Base-by-base conservation (phyloP, 2,329 filamentous ascomycete genomes). In the Aureobasidium sp. region DNA sequence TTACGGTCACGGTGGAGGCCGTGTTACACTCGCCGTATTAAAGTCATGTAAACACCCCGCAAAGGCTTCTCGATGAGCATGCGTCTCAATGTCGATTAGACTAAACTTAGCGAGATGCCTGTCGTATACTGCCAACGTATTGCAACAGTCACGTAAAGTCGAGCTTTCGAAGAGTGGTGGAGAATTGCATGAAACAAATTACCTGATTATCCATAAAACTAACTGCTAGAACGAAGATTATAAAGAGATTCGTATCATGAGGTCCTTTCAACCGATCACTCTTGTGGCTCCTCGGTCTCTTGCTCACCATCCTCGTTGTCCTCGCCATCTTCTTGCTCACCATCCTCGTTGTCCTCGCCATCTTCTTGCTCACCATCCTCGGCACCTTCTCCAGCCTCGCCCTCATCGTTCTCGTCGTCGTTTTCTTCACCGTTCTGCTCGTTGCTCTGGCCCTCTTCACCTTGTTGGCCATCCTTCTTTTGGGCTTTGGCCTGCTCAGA, bases 401-500 rank as follows among this genome's bases (percentile, higher is more conserved):
- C 62, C 25, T 67, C 66, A 55, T 70, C 67, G 36, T 48, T 42
- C 25, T 61, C 30, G 37, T 61, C n/a, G 10, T 54, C 30, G 32
- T 37, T 37, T 41, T 61, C 48, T 16, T 61, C 49, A 13, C 25
- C 16, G 14, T 55, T 30, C 30, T 54, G 39, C 21, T 61, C 59
- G 14, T 42, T 30, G 48, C n/a, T 32, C 39, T 61, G 55, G 66
- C 45, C 57, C 21, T 58, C 54, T 13, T 42, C 29, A 16, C 10
- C 59, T 50, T 65, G 48, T 14, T 66, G 62, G 39, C 62, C 64
- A 47, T 70, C 65, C 49, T 67, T 62, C 55, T 70, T 66, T 13
- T 61, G 61, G 44, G 67, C 66, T 16, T 36, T 59, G 5, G 62
- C 63, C 30, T 68, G 64, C 59, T 69, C 68, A 58, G 64, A 68